Evolutionary conservation across 1,139 yeast genomes (phyloP).

Genomic region (Taphrina wiesneri): DNA sequence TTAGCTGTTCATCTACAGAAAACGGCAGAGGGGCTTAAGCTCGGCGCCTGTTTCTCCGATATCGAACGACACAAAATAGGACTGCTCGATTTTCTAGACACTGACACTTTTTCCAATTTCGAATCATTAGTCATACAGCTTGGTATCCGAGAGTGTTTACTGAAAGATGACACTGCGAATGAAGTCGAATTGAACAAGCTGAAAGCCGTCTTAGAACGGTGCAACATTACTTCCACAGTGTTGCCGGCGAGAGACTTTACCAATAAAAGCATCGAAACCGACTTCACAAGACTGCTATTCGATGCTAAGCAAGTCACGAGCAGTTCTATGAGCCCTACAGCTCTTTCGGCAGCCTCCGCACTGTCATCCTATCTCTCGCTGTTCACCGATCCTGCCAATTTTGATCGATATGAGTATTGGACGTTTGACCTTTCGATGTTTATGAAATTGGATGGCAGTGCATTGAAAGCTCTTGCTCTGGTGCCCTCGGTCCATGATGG

Average conservation of each 20-base stretch:
- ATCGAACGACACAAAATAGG: slow-evolving; percentile 67
- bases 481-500: slow-evolving; percentile 64
- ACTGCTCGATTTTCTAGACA: slow-evolving; percentile 77
- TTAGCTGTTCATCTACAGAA: slow-evolving; percentile 64
- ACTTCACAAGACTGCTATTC: slow-evolving; percentile 64
- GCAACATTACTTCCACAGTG: slow-evolving; percentile 69
- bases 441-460: slow-evolving; percentile 89
- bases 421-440: slow-evolving; percentile 71
- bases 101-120: slow-evolving; percentile 79
- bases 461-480: slow-evolving; percentile 80
- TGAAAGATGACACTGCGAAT: slow-evolving; percentile 48
- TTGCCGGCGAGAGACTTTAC: slow-evolving; percentile 59
- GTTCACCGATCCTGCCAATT: slow-evolving; percentile 56
- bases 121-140: slow-evolving; percentile 83
- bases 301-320: slow-evolving; percentile 54
- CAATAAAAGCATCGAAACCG: slow-evolving; percentile 68
- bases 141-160: slow-evolving; percentile 80
- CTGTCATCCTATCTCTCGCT: slow-evolving; percentile 58
- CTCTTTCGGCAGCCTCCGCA: slow-evolving; percentile 61
- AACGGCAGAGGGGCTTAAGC: slow-evolving; percentile 51
- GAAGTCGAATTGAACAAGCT: slow-evolving; percentile 51
- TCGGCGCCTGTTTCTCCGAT: slow-evolving; percentile 83
- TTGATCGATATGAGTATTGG: slow-evolving; percentile 56
- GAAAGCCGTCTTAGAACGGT: slow-evolving; percentile 62
- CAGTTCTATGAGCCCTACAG: slow-evolving; percentile 42